Percentiles rank a stretch among this genome's conserved stretches.
Conservation (phyloP, 1,284 basidiomycete species). For the Farysia itapuensis region DNA sequence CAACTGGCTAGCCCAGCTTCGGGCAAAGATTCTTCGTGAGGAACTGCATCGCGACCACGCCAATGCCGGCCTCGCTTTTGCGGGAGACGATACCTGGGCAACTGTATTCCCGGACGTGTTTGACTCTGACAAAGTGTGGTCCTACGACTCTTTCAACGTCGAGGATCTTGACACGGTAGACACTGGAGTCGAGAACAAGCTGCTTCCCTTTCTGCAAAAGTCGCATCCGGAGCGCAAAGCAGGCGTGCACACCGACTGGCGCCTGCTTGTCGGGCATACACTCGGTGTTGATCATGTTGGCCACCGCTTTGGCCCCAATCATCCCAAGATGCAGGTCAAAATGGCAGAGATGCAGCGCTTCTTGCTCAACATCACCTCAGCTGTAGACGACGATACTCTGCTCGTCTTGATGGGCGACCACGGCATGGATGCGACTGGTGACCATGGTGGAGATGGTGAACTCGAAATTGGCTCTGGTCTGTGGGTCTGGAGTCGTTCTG, state of each 20-base stretch:
- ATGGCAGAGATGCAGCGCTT: conserved; percentile 66
- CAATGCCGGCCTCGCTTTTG: conserved; percentile 67
- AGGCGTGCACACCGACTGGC: conserved; percentile 64
- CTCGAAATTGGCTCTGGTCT: conserved; percentile 83
- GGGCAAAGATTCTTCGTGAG: conserved; percentile 43
- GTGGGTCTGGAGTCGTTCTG: conserved; percentile 73
- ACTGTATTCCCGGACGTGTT: conserved; percentile 81
- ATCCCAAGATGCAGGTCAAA: conserved; percentile 82
- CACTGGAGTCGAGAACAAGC: conserved; percentile 77
- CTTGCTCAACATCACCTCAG: conserved; percentile 28
- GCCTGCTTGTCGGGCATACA: conserved; percentile 87
- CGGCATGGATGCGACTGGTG: conserved; percentile 92
- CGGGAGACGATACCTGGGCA: conserved; percentile 97
- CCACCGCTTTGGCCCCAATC: conserved; percentile 86
- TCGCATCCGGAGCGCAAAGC: conserved; percentile 11
- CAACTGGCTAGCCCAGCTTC: conserved; percentile 66
- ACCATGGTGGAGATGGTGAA: conserved; percentile 89
- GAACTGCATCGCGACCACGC: neutral
- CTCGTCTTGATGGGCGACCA: conserved; percentile 93
- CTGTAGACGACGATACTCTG: conserved; percentile 62
- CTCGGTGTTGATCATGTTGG: conserved; percentile 98
- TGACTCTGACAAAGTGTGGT: conserved; percentile 70
- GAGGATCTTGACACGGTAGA: conserved; percentile 97
- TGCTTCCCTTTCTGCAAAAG: conserved; percentile 76
- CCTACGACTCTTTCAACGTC: conserved; percentile 97